phyloP scores from a whole-genome alignment of 177 flowering plant species.

The Vitis hybrid region DNA sequence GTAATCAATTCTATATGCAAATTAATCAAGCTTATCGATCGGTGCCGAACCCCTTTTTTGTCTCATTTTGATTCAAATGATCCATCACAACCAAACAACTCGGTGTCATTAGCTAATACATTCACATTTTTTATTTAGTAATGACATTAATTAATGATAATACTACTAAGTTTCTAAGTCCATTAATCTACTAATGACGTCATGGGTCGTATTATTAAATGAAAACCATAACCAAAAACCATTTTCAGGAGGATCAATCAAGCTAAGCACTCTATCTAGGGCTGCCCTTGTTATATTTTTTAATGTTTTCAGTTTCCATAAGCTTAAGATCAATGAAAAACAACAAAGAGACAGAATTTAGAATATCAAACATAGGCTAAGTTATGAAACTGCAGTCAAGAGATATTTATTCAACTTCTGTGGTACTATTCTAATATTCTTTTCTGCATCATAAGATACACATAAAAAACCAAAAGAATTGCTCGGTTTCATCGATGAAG shows the following conservation, averaged over 20 bases:
- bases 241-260: not conserved
- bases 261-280: too few relatives aligned
- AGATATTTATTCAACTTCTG: not conserved
- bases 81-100: slow-evolving; percentile 19
- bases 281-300: too few relatives aligned
- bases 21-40: not conserved
- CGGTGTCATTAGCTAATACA: not conserved
- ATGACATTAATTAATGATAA: slow-evolving; percentile 1
- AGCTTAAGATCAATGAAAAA: slow-evolving; percentile 1
- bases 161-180: slow-evolving; percentile 9
- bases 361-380: slow-evolving; percentile 22
- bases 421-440: too few relatives aligned
- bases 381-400: slow-evolving; percentile 18
- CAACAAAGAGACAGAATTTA: slow-evolving; percentile 27
- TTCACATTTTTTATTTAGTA: not conserved
- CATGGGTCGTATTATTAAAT: not conserved
- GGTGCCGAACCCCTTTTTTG: slow-evolving; percentile 11
- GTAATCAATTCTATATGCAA: too few relatives aligned
- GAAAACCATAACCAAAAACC: not conserved
- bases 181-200: slow-evolving; percentile 1
- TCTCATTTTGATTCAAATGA: slow-evolving; percentile 16
- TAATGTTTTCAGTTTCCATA: too few relatives aligned
- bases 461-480: not conserved
- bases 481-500: slow-evolving; percentile 25
- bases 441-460: not conserved